Percentiles rank a stretch among this genome's conserved stretches.
phyloP scores from a whole-genome alignment of 495 filamentous ascomycete species.

The Oidiodendron maius region DNA sequence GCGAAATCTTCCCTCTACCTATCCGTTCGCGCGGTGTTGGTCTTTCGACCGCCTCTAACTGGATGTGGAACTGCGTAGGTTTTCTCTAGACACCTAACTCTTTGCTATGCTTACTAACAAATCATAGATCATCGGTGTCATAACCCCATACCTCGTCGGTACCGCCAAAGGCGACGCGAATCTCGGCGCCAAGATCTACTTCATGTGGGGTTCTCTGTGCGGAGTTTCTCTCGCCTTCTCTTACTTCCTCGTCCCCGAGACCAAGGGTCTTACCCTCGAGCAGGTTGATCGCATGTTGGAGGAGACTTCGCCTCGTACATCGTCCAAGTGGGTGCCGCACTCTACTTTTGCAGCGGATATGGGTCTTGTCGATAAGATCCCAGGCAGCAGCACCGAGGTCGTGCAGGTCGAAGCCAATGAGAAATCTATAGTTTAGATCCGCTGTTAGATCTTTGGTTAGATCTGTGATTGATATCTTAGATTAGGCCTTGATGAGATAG shows the following conservation, averaged over 20 bases:
- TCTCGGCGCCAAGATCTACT: conserved; percentile 70
- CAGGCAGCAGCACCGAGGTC: not conserved
- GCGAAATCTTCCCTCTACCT: conserved; percentile 79
- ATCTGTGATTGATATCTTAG: no score
- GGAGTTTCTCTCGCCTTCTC: conserved; percentile 59
- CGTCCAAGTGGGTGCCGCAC: conserved; percentile 64
- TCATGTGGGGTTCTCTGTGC: conserved; percentile 72
- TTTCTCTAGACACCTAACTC: not conserved
- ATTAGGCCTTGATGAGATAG: no score
- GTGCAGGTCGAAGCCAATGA: conserved; percentile 7
- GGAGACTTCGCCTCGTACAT: conserved; percentile 67
- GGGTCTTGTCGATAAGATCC: conserved; percentile 31
- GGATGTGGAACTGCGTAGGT: conserved; percentile 65
- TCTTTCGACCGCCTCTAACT: conserved; percentile 79
- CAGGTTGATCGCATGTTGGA: conserved; percentile 90
- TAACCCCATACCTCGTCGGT: conserved; percentile 23
- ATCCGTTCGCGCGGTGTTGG: conserved; percentile 77
- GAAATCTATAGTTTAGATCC: conserved; percentile 1
- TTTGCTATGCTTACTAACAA: conserved; percentile 1
- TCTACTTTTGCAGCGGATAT: conserved; percentile 62
- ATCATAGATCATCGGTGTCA: conserved; percentile 20
- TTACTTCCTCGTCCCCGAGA: conserved; percentile 79
- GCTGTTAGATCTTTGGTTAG: not conserved
- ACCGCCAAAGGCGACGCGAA: conserved; percentile 33
- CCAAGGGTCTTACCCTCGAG: conserved; percentile 82